These are phyloP conservation scores for Penicillium sp. DNA, from an alignment of 2,329 filamentous ascomycete species.

Conservation along the genomic window DNA sequence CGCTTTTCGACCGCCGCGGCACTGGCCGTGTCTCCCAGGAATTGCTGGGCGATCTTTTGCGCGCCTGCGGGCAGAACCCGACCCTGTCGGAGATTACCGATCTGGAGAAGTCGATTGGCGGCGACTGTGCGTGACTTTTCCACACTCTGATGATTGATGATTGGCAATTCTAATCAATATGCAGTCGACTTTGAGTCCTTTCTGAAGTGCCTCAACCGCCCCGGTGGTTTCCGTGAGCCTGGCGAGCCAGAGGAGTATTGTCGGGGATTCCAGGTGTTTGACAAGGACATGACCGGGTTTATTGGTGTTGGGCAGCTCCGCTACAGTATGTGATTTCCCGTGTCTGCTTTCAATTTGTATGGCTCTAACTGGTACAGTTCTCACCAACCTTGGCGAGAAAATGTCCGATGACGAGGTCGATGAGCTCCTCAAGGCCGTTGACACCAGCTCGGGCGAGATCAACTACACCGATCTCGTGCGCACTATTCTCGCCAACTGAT, in stretches of 20 bases:
- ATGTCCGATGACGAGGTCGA: slow-evolving; percentile 99
- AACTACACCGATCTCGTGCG: slow-evolving; percentile 91
- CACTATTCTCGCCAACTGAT: slow-evolving; percentile 75
- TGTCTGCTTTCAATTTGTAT: not conserved
- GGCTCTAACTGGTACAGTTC: slow-evolving; percentile 47
- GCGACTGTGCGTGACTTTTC: slow-evolving; percentile 74
- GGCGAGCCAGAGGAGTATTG: slow-evolving; percentile 98
- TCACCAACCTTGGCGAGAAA: slow-evolving; percentile 98
- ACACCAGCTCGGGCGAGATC: slow-evolving; percentile 92
- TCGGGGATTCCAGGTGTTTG: slow-evolving; percentile 97
- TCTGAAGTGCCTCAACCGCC: slow-evolving; percentile 91
- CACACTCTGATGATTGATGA: too few species aligned
- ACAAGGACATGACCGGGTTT: slow-evolving; percentile 97
- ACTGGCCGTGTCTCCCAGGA: slow-evolving; percentile 84
- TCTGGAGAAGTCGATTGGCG: slow-evolving; percentile 80
- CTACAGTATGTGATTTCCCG: slow-evolving; percentile 55
- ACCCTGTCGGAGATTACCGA: slow-evolving; percentile 89
- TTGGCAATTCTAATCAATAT: too few species aligned
- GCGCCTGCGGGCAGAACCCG: slow-evolving; percentile 96
- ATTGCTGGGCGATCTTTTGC: slow-evolving; percentile 84
- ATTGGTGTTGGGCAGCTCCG: slow-evolving; percentile 96
- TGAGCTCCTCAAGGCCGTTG: slow-evolving; percentile 95
- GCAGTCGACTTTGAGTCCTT: slow-evolving; percentile 97
- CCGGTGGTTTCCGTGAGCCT: slow-evolving; percentile 94
- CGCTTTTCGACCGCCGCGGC: slow-evolving; percentile 98